Base-by-base conservation (phyloP, 2,329 filamentous ascomycete genomes). In the Byssoonygena ceratinophila region DNA sequence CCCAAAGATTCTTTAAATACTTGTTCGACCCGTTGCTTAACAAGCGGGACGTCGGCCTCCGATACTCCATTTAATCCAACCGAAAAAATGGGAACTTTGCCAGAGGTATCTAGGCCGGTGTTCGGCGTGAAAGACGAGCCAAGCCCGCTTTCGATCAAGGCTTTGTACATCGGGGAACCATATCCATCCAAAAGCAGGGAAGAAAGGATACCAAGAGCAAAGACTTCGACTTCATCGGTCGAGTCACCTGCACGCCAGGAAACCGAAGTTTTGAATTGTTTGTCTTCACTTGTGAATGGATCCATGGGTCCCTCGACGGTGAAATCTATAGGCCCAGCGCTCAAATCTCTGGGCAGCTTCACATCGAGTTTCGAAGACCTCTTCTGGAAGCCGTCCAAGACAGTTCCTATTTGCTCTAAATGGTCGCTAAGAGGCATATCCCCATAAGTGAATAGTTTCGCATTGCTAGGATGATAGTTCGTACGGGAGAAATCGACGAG, bases 391-490 rank as follows among this genome's bases (percentile, higher is more conserved):
- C 76, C 74, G 58, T 79, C 77, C 54, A 98, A 74, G 47, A 86
- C 83, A 8, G 81, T 76, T 62, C 91, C 80, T 25, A 97, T 77
- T 62, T 92, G 85, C 64, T 80, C 76, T 48, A 97, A 68, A 65
- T 98, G 92, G 51, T 87, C 84, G 2, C 76, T 76, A 55, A 98
- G 72, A 1, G 89, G 85, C 80, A 97, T 89, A 64, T 96, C 84
- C 48, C 92, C 92, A 60, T 98, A 98, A 0, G 92, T 96, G 63
- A 97, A 82, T 40, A 98, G 77, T 71, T 96, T 97, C 43, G 91
- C 85, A 68, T 98, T 98, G 71, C 89, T 97, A 0, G 92, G 92
- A 68, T 98, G 91, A 67, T 98, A 98, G 70, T 98, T 89, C 59
- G 89, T 81, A 40, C 83, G 83, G 59, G 97, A 94, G 67, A 95